Base-by-base conservation (phyloP, 140 eudicot species). In the Cichorium intybus region DNA sequence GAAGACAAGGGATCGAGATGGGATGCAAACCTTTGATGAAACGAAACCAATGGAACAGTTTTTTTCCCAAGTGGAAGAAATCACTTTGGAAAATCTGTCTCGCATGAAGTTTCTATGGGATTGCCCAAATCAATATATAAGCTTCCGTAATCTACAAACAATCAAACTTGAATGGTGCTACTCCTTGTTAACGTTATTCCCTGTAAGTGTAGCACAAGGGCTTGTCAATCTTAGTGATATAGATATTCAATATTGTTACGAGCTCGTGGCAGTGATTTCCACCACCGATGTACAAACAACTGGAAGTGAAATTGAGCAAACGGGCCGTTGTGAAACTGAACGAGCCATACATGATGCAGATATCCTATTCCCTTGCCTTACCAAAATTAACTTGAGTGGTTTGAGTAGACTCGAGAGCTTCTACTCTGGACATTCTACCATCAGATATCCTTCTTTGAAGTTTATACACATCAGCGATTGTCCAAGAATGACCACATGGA, bases 381-480 rank as follows among this genome's bases (percentile, higher is more conserved):
- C 14, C 21, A 6, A 7, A 7, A 48, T 64, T 15, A 10, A 0
- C 35, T 33, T 66, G 14, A 1, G 0, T 15, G 0, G 24, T 7
- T 57, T 66, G 35, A 14, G 24, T 2, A 18, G 7, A 1, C 72
- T 66, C 17, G 22, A 21, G 39, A 33, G 61, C 51, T 66, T 66
- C 51, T 33, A 34, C 51, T 33, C 34, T 15, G 72, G 62, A 0
- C 24, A 52, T 66, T 51, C 61, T 33, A 23, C 5, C 24, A 52
- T 52, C 35, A 66, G 34, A 21, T 66, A 66, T 23, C 62, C 71
- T 20, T 47, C 47, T 48, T 49, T 64, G 26, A 9, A 26, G 41
- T 1, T 3, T 10, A 11, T 64, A 6, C 0, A 17, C 1, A 6
- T 64, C 11, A 0, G 1, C 0, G 12, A 1, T 7, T 51, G 57